A percentile compares a stretch with the other conserved stretches of the same genome.
These are phyloP conservation scores for Xanthoconium purpureum DNA, from an alignment of 768 basidiomycete genomes.

Conservation along the genomic window DNA sequence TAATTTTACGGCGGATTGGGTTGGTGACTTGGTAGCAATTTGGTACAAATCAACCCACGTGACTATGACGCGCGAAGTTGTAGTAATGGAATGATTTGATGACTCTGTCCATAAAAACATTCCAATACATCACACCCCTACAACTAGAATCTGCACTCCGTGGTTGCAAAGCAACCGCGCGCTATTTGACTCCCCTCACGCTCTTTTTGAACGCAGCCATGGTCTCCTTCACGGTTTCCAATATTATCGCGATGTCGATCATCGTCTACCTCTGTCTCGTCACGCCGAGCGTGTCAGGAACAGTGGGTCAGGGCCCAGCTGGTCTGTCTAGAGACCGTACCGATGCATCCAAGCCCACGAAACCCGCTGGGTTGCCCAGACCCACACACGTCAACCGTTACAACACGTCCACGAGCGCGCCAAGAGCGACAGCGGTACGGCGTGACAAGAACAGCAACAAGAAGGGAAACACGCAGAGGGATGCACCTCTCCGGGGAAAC, in stretches of 20 bases:
- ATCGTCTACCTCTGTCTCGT: slow-evolving; percentile 11
- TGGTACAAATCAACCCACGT: slow-evolving; percentile 1
- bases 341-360: not conserved
- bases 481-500: not conserved
- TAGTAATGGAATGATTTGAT: no score
- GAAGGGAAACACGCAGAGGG: not conserved
- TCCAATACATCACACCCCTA: not conserved
- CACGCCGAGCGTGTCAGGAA: slow-evolving; percentile 9
- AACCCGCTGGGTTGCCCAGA: not conserved
- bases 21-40: no score
- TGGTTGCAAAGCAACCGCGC: slow-evolving; percentile 17
- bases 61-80: not conserved
- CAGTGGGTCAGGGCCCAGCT: not conserved
- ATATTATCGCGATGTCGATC: slow-evolving; percentile 10
- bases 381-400: not conserved
- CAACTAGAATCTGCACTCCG: not conserved
- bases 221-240: slow-evolving; percentile 6
- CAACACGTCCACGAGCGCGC: slow-evolving; percentile 1
- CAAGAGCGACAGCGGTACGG: not conserved
- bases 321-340: slow-evolving; percentile 9
- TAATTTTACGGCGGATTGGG: no score
- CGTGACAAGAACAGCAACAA: not conserved
- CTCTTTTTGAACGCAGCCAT: not conserved
- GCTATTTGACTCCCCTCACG: not conserved
- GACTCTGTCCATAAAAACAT: not conserved